phyloP scores from a whole-genome alignment of 768 basidiomycete genomes.

The Mycena crocata region DNA sequence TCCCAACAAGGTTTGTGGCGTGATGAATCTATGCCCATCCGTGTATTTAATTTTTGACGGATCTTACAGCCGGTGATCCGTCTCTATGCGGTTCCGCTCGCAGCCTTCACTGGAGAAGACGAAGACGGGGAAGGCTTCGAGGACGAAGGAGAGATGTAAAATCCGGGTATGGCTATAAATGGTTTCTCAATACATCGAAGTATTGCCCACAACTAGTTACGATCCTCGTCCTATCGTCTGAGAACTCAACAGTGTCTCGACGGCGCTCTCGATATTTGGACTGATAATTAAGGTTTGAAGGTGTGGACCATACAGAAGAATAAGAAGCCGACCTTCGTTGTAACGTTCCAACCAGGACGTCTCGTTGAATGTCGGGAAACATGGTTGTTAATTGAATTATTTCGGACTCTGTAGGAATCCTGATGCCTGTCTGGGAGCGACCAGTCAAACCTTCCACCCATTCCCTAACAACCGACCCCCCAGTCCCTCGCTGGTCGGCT shows the following conservation, averaged over 20 bases:
- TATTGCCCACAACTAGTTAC: neutral
- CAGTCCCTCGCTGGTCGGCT: slow-evolving; percentile 37
- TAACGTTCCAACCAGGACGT: slow-evolving; percentile 78
- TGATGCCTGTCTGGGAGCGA: slow-evolving; percentile 64
- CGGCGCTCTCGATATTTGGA: slow-evolving; percentile 83
- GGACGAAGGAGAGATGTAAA: slow-evolving; percentile 39
- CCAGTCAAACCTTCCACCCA: slow-evolving; percentile 88
- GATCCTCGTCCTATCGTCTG: slow-evolving; percentile 36
- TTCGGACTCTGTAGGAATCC: slow-evolving; percentile 81
- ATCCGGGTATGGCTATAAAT: neutral
- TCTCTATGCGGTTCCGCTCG: slow-evolving; percentile 90
- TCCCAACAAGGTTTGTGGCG: slow-evolving; percentile 87
- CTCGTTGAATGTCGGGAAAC: slow-evolving; percentile 85
- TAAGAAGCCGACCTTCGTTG: slow-evolving; percentile 76
- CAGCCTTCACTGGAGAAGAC: slow-evolving; percentile 87
- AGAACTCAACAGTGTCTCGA: slow-evolving; percentile 78
- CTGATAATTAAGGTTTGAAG: slow-evolving; percentile 50
- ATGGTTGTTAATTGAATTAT: slow-evolving; percentile 79
- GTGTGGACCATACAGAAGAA: neutral
- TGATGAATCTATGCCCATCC: slow-evolving; percentile 14
- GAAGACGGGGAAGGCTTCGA: slow-evolving; percentile 65
- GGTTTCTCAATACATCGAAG: neutral
- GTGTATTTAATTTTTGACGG: slow-evolving; percentile 8
- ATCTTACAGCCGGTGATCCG: slow-evolving; percentile 88
- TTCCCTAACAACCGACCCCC: slow-evolving; percentile 73